Conservation (phyloP, 164 flowering plant genomes). For the Litsea cubeba region DNA sequence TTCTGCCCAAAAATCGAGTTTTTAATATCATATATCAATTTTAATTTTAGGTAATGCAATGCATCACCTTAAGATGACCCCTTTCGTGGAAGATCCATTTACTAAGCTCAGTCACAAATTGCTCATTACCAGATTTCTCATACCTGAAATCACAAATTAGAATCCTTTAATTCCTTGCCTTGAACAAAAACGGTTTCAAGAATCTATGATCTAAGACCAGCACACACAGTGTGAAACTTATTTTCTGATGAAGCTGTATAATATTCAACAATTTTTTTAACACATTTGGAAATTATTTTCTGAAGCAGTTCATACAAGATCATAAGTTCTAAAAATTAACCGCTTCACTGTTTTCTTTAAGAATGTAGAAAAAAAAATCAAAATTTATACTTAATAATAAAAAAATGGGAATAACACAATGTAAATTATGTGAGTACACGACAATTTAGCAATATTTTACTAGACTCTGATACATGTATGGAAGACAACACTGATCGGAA, state of each 20-base stretch:
- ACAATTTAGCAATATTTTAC: not conserved
- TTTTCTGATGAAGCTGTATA: not conserved
- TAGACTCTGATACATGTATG: not conserved
- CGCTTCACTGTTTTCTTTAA: too few species aligned
- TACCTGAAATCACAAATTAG: slow-evolving; percentile 44
- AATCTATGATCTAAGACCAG: not conserved
- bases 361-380: too few species aligned
- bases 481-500: too few species aligned
- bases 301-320: too few species aligned
- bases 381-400: too few species aligned
- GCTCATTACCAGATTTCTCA: slow-evolving; percentile 91
- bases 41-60: not conserved
- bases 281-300: too few species aligned
- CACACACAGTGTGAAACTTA: too few species aligned
- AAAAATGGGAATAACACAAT: too few species aligned
- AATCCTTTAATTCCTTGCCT: slow-evolving; percentile 7
- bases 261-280: not conserved
- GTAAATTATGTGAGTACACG: too few species aligned
- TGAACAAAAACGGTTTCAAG: not conserved
- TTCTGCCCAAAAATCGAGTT: not conserved
- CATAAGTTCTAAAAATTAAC: too few species aligned
- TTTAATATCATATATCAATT: not conserved
- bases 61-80: slow-evolving; percentile 88
- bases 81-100: slow-evolving; percentile 99
- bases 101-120: slow-evolving; percentile 86